phyloP scores from a whole-genome alignment of 2,329 filamentous ascomycete species.

The Alternaria incomplexa region DNA sequence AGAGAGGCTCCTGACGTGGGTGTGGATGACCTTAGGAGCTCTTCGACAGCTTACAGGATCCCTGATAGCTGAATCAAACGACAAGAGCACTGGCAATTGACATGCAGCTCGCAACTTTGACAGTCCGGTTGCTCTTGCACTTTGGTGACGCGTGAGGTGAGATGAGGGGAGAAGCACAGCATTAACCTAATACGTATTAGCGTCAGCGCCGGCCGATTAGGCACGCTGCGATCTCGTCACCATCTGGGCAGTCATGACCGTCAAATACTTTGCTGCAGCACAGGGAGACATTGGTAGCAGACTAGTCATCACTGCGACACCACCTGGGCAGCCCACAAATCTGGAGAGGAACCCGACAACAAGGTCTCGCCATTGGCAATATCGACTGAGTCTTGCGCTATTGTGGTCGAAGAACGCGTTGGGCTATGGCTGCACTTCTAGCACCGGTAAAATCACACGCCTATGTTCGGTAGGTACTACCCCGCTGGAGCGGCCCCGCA shows the following conservation, averaged over 20 bases:
- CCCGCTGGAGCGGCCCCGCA: slow-evolving; percentile 3
- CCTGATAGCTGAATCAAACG: background rate
- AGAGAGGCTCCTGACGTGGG: background rate
- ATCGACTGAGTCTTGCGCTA: background rate
- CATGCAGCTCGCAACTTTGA: background rate
- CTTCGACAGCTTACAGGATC: background rate
- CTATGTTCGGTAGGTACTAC: slow-evolving; percentile 4
- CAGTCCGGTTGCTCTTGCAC: background rate
- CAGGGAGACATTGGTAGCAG: background rate
- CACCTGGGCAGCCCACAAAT: background rate
- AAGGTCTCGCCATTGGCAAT: background rate
- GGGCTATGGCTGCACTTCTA: background rate
- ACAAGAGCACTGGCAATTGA: background rate
- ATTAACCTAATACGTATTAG: background rate
- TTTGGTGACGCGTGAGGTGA: background rate
- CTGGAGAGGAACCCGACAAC: background rate
- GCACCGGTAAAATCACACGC: slow-evolving; percentile 2
- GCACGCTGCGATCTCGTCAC: background rate
- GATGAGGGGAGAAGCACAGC: background rate
- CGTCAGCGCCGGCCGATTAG: background rate
- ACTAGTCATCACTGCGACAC: background rate
- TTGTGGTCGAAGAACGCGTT: background rate
- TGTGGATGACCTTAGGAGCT: background rate
- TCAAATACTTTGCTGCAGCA: background rate
- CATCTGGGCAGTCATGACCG: background rate